A percentile compares a stretch with the other conserved stretches of the same genome.
phyloP scores from a whole-genome alignment of 2,329 filamentous ascomycete genomes.

The Huntiella bhutanensis region DNA sequence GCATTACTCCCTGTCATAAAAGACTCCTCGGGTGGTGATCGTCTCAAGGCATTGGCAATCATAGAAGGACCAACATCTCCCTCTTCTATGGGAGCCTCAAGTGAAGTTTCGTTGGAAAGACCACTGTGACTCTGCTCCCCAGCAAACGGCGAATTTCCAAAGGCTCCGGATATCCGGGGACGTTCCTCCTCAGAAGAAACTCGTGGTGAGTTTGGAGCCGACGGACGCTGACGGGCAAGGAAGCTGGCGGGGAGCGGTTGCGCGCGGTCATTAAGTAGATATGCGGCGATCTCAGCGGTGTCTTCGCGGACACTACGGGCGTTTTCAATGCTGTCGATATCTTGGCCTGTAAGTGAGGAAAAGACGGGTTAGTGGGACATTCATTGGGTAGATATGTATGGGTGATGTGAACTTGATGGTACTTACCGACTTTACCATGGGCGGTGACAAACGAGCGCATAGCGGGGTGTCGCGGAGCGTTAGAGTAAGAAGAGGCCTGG shows the following conservation, averaged over 20 bases:
- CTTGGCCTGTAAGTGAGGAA: conserved; percentile 6
- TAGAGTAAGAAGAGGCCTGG: conserved; percentile 14
- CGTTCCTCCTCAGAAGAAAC: conserved; percentile 15
- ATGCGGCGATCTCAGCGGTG: conserved; percentile 70
- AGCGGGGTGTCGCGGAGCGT: conserved; percentile 26
- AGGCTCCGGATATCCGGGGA: conserved; percentile 3
- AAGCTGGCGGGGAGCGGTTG: conserved; percentile 16
- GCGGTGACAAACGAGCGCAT: conserved; percentile 52
- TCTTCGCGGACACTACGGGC: conserved; percentile 67
- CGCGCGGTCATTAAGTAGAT: conserved; percentile 50
- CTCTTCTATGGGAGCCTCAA: conserved; percentile 10
- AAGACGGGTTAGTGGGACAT: not conserved
- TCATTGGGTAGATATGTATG: not conserved
- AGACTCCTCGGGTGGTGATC: conserved; percentile 26
- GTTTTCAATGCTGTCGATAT: conserved; percentile 53
- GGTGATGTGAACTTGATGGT: not conserved
- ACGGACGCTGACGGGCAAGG: conserved; percentile 15
- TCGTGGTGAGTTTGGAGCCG: conserved; percentile 18
- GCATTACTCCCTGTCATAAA: not conserved
- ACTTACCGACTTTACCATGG: conserved; percentile 38
- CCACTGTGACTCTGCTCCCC: not conserved
- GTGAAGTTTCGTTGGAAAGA: conserved; percentile 4
- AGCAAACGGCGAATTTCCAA: not conserved
- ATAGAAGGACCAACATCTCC: conserved; percentile 23
- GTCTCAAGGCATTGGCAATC: conserved; percentile 30